Conservation (phyloP, 495 filamentous ascomycete species). For the Platismatia glauca region DNA sequence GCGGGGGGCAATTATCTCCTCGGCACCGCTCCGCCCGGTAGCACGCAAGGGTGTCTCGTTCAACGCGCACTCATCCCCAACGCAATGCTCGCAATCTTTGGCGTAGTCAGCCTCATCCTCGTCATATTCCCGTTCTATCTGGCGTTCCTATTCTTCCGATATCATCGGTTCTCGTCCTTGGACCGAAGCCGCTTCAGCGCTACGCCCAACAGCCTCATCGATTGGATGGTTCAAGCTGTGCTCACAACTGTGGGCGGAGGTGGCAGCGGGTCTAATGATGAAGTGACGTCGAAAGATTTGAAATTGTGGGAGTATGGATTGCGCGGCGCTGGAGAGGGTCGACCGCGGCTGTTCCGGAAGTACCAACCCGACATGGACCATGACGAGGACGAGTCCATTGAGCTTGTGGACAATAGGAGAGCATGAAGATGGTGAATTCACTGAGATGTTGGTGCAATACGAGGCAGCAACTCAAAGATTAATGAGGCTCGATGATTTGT, state of each 20-base stretch:
- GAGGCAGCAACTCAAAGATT: too few relatives aligned
- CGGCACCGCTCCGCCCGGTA: background rate
- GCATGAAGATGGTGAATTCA: background rate
- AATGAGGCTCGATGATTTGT: too few relatives aligned
- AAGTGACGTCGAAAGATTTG: background rate
- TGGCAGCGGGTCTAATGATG: background rate
- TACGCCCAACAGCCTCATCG: slow-evolving; percentile 3
- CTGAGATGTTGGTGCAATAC: background rate
- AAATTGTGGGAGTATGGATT: slow-evolving; percentile 5
- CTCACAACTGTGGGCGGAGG: background rate
- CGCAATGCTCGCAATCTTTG: slow-evolving; percentile 2
- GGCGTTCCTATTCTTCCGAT: background rate
- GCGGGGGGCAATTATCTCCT: slow-evolving; percentile 10
- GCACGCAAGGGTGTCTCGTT: slow-evolving; percentile 9
- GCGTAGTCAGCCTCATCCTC: slow-evolving; percentile 2
- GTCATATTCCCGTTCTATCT: background rate
- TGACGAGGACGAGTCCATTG: background rate
- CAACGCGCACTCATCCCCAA: background rate
- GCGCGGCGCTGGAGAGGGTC: background rate
- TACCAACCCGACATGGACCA: background rate
- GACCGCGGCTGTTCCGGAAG: slow-evolving; percentile 2
- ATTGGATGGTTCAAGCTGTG: slow-evolving; percentile 5
- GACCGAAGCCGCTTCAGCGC: background rate
- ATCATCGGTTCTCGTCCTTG: background rate
- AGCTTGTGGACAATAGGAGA: background rate